Base-by-base conservation (phyloP, 2,329 filamentous ascomycete genomes). In the Curvularia eragrostidis region DNA sequence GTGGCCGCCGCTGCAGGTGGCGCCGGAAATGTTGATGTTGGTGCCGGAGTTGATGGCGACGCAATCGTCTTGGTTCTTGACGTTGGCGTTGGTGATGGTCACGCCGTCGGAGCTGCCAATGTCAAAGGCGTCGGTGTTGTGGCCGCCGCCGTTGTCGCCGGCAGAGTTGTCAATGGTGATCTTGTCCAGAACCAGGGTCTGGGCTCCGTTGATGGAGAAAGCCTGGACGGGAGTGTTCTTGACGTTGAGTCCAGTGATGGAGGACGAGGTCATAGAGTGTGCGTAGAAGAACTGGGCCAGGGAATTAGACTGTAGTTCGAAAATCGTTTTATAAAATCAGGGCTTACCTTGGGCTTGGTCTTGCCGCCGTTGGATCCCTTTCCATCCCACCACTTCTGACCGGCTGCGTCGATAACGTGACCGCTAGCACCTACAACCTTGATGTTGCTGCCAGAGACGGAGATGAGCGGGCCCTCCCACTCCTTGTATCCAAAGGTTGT, bases 401-500 rank as follows among this genome's bases (percentile, higher is more conserved):
- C 85, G 58, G 87, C 85, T 0, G 83, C 85, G 55, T 88, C 84
- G 42, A 88, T 76, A 13, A 82, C 76, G 42, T 85, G 79, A 19
- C 83, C 87, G 1, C 76, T 81, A 12, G 81, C 78, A 42, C 87
- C 87, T 54, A 81, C 85, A 63, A 89, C 86, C 60, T 82, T 84
- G 69, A 89, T 84, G 60, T 86, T 71, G 52, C 61, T 76, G 39
- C 88, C 88, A 1, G 83, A 83, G 61, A 90, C 79, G 26, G 82
- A 81, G 65, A 91, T 81, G 13, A 91, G 79, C 43, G 88, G 88
- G 0, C 88, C 88, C 1, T 73, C 72, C 88, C 87, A 90, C 67
- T 88, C 84, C 61, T 85, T 79, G 77, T 89, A 89, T 19, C 81
- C 87, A 68, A 88, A 91, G 52, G 84, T 86, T n/a, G 88, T 90